phyloP scores from a whole-genome alignment of 2,329 filamentous ascomycete species.

The Simplicillium aogashimaense region DNA sequence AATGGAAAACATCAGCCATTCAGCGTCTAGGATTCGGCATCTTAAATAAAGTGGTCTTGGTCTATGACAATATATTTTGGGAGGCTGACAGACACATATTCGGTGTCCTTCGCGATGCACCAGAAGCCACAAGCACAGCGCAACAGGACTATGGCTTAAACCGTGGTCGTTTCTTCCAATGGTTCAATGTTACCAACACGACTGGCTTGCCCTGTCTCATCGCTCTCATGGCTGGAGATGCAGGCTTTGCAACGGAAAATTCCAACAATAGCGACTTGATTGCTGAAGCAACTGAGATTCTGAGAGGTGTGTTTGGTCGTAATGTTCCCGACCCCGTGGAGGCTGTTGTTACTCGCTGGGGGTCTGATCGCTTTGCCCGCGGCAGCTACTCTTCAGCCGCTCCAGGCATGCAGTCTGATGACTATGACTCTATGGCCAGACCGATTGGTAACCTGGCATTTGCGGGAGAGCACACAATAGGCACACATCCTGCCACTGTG shows the following conservation, averaged over 20 bases:
- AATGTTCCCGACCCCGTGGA: conserved; percentile 71
- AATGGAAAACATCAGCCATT: conserved; percentile 76
- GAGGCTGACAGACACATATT: conserved; percentile 86
- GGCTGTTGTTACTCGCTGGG: conserved; percentile 87
- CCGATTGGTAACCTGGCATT: conserved; percentile 84
- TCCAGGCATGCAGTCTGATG: conserved; percentile 68
- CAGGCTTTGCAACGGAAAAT: conserved; percentile 78
- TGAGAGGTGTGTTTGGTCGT: conserved; percentile 65
- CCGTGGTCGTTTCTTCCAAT: conserved; percentile 91
- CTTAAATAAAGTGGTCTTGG: conserved; percentile 88
- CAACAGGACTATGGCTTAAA: conserved; percentile 71
- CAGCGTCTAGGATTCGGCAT: conserved; percentile 82
- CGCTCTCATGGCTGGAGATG: conserved; percentile 91
- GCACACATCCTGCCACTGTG: conserved; percentile 91
- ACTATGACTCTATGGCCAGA: conserved; percentile 87
- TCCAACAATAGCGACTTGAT: conserved; percentile 68
- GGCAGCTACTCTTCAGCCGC: conserved; percentile 95
- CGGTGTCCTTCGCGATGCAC: conserved; percentile 72
- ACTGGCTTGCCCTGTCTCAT: conserved; percentile 81
- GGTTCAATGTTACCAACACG: conserved; percentile 91
- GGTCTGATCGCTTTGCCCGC: conserved; percentile 77
- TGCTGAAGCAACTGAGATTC: conserved; percentile 66
- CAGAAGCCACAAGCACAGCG: conserved; percentile 57
- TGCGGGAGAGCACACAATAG: conserved; percentile 92
- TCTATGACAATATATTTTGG: conserved; percentile 89